phyloP scores from a whole-genome alignment of 768 basidiomycete genomes.

The Suillus spraguei region DNA sequence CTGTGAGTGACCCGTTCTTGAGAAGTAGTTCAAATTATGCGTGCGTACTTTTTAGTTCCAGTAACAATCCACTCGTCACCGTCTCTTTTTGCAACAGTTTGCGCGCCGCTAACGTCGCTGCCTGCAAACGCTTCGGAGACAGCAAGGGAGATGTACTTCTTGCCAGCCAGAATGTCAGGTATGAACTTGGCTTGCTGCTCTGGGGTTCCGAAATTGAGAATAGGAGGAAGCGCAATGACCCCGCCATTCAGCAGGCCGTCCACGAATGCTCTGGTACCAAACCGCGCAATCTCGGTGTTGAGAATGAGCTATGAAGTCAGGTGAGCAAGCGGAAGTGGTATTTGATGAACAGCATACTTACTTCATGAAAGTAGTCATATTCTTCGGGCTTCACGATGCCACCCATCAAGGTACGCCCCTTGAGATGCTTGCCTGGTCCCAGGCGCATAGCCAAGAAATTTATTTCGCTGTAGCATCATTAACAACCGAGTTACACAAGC shows the following conservation, averaged over 20 bases:
- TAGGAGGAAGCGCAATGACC: conserved; percentile 88
- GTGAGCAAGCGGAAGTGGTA: conserved; percentile 2
- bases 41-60: conserved; percentile 85
- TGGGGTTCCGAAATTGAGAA: conserved; percentile 85
- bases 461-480: conserved; percentile 51
- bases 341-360: conserved; percentile 9
- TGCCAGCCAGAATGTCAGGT: conserved; percentile 72
- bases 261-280: conserved; percentile 84
- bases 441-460: conserved; percentile 89
- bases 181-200: conserved; percentile 73
- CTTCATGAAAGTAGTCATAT: conserved; percentile 94
- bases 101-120: conserved; percentile 82
- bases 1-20: not conserved
- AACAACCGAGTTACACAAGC: not conserved
- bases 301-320: conserved; percentile 61
- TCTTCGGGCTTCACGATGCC: conserved; percentile 79
- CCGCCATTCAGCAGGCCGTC: conserved; percentile 83
- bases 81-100: conserved; percentile 83
- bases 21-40: not conserved
- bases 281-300: conserved; percentile 79
- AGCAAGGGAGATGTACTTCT: conserved; percentile 87
- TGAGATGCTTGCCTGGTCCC: conserved; percentile 87
- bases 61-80: conserved; percentile 88
- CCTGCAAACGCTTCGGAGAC: conserved; percentile 95
- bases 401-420: conserved; percentile 74